These are phyloP conservation scores for Heterobasidion annosum DNA, from an alignment of 1,284 basidiomycete species.

Conservation along the genomic window DNA sequence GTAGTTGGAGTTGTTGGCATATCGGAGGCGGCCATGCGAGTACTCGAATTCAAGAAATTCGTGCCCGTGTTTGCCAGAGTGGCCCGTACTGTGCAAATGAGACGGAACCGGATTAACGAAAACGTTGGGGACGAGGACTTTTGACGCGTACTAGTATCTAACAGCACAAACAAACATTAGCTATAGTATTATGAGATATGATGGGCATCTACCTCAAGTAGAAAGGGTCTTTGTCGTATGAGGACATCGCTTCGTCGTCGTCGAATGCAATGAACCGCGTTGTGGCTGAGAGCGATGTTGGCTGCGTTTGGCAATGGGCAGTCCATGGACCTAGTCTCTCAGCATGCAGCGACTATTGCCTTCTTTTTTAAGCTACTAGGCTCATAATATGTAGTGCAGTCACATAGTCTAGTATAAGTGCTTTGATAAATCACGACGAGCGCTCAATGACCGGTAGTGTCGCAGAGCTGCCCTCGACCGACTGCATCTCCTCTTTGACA, in stretches of 20 bases:
- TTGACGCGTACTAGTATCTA: slow-evolving; percentile 75
- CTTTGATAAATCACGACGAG: too few species aligned
- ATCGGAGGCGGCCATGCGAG: slow-evolving; percentile 89
- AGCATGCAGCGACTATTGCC: background rate
- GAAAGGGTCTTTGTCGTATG: slow-evolving; percentile 62
- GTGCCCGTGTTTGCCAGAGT: slow-evolving; percentile 93
- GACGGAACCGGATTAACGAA: slow-evolving; percentile 3
- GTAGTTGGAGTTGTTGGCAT: slow-evolving; percentile 99
- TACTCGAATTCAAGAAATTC: slow-evolving; percentile 99
- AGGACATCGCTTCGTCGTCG: slow-evolving; percentile 28
- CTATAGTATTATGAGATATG: background rate
- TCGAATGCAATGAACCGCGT: background rate
- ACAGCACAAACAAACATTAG: background rate
- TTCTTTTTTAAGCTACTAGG: too few species aligned
- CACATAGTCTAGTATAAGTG: too few species aligned
- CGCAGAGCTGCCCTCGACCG: slow-evolving; percentile 7
- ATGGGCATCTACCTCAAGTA: slow-evolving; percentile 62
- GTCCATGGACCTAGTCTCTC: background rate
- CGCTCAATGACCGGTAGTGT: too few species aligned
- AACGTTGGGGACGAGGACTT: background rate
- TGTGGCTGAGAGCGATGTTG: background rate
- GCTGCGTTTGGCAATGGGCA: background rate
- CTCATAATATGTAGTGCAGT: too few species aligned
- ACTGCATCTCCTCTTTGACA: slow-evolving; percentile 31
- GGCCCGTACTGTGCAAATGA: slow-evolving; percentile 64